Percentiles rank a stretch among this genome's conserved stretches.
These are phyloP conservation scores for Kurtzmaniella fragi DNA, from an alignment of 805 yeast species.

Conservation along the genomic window DNA sequence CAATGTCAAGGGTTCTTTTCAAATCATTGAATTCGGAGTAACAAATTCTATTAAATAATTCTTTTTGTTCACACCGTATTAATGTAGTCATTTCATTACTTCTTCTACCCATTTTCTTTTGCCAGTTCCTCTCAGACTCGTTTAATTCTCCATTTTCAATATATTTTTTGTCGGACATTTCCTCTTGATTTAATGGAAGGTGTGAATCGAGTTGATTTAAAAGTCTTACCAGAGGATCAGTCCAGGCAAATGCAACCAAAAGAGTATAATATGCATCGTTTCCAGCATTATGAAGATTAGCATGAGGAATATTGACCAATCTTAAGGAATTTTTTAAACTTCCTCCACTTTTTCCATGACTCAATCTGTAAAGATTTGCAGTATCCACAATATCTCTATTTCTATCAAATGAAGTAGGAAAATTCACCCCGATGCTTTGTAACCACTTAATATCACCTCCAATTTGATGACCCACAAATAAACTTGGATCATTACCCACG, in stretches of 20 bases:
- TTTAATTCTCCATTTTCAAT: too few species aligned
- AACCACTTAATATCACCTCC: conserved; percentile 53
- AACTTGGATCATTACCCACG: conserved; percentile 12
- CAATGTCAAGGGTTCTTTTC: too few species aligned
- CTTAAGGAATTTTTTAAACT: conserved; percentile 44
- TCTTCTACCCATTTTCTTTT: too few species aligned
- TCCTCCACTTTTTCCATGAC: conserved; percentile 38
- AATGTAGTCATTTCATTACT: too few species aligned
- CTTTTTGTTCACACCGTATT: too few species aligned
- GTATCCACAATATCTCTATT: conserved; percentile 41
- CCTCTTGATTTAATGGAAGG: neutral
- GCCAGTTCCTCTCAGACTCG: too few species aligned
- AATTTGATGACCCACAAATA: conserved; percentile 58
- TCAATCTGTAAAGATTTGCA: conserved; percentile 32
- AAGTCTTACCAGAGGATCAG: conserved; percentile 42
- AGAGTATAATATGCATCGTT: conserved; percentile 67
- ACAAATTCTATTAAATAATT: too few species aligned
- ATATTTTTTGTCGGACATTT: neutral
- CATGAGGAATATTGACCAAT: conserved; percentile 48
- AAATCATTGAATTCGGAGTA: too few species aligned
- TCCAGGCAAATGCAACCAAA: conserved; percentile 42
- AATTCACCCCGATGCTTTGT: conserved; percentile 35
- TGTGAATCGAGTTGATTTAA: conserved; percentile 11
- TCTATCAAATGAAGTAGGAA: conserved; percentile 25
- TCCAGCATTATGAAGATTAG: conserved; percentile 64